Conservation (phyloP, 257 asterid genomes). For the Buddleja alternifolia region DNA sequence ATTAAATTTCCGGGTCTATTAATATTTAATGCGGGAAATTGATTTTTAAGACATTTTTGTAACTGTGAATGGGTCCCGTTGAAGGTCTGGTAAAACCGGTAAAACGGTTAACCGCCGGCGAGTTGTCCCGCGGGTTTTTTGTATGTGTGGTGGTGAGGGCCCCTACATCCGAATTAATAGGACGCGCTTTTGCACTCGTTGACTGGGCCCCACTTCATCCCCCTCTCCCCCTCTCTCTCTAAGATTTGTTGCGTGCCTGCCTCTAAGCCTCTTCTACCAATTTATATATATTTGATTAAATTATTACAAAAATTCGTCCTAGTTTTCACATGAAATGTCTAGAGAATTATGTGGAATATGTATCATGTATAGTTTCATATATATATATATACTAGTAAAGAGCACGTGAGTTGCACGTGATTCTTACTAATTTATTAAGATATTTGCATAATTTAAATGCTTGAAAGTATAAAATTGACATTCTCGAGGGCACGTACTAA, state of each 20-base stretch:
- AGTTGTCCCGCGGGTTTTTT: not conserved
- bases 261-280: slow-evolving; percentile 22
- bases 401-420: no score
- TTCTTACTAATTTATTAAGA: no score
- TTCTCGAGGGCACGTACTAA: no score
- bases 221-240: slow-evolving; percentile 18
- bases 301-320: no score
- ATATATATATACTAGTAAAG: no score
- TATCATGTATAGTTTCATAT: no score
- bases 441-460: no score
- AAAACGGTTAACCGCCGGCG: slow-evolving; percentile 27
- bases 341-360: no score
- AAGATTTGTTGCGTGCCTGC: slow-evolving; percentile 10
- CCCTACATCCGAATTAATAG: slow-evolving; percentile 20
- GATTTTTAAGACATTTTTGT: not conserved
- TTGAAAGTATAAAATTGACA: no score
- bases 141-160: slow-evolving; percentile 22
- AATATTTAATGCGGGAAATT: not conserved
- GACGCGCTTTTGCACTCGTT: slow-evolving; percentile 24
- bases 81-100: slow-evolving; percentile 16
- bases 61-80: not conserved
- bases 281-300: not conserved
- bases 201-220: slow-evolving; percentile 33
- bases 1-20: not conserved
- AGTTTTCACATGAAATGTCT: no score